Percentiles rank a stretch among this genome's conserved stretches.
Conservation (phyloP, 768 basidiomycete genomes). For the Hygrocybe punicea region DNA sequence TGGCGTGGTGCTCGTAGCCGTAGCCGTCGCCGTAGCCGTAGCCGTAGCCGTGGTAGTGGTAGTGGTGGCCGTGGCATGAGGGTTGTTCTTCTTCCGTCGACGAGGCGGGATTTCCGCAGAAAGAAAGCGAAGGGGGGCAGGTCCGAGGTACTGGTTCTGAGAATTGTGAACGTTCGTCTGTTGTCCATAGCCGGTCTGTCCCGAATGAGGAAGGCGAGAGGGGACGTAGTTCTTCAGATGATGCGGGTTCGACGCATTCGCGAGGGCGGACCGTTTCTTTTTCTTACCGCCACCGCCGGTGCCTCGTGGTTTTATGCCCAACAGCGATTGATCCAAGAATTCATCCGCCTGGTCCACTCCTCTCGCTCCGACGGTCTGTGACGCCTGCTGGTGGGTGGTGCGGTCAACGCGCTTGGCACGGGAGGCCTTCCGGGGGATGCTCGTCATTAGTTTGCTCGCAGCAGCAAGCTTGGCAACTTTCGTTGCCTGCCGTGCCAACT, state of each 20-base stretch:
- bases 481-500: conserved; percentile 66
- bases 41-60: too few relatives aligned
- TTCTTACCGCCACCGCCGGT: conserved; percentile 50
- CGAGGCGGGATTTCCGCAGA: conserved; percentile 62
- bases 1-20: conserved; percentile 1
- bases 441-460: conserved; percentile 24
- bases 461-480: conserved; percentile 57
- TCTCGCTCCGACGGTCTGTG: conserved; percentile 15
- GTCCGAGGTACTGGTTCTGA: conserved; percentile 49
- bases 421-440: conserved; percentile 31
- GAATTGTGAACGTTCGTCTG: conserved; percentile 25
- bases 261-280: conserved; percentile 89
- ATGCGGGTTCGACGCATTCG: conserved; percentile 94
- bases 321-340: conserved; percentile 36
- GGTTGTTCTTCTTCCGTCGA: conserved; percentile 16
- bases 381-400: conserved; percentile 25
- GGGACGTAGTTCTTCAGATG: conserved; percentile 93
- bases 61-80: too few relatives aligned
- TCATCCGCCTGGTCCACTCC: conserved; percentile 37
- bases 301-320: conserved; percentile 31
- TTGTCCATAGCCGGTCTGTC: conserved; percentile 36
- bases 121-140: conserved; percentile 63
- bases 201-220: conserved; percentile 63
- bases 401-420: conserved; percentile 36
- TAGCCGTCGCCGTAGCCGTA: too few relatives aligned